Percentiles rank a stretch among this genome's conserved stretches.
These are phyloP conservation scores for Paramecium sexaurelia DNA, from an alignment of 73 alveolate genomes.

Conservation along the genomic window DNA sequence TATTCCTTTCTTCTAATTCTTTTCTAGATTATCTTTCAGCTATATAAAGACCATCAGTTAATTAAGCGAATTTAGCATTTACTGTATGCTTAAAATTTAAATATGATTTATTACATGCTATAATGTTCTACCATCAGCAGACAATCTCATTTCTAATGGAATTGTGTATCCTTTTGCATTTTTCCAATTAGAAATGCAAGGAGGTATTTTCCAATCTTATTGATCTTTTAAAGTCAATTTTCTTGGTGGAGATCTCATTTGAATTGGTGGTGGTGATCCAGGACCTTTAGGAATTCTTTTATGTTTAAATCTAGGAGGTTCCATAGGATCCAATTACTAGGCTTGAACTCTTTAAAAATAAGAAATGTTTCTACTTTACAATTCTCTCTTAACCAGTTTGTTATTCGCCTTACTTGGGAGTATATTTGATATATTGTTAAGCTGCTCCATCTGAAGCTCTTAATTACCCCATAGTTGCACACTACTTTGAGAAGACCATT, in stretches of 20 bases:
- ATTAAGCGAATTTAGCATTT: constrained; percentile 90
- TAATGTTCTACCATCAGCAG: constrained; percentile 98
- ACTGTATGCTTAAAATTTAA: constrained; percentile 70
- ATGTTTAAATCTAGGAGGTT: constrained; percentile 83
- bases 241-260: constrained; percentile 91
- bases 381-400: constrained; percentile 11
- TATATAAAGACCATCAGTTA: constrained; percentile 84
- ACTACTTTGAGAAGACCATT: not conserved
- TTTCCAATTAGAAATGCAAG: constrained; percentile 99
- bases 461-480: constrained; percentile 44
- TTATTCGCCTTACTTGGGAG: not conserved
- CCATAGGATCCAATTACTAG: constrained; percentile 82
- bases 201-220: constrained; percentile 98
- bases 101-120: constrained; percentile 46
- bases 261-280: constrained; percentile 82
- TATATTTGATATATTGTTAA: constrained; percentile 9
- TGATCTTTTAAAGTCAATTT: constrained; percentile 94
- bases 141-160: constrained; percentile 98
- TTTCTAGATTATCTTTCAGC: constrained; percentile 94
- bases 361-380: constrained; percentile 13
- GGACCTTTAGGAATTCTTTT: constrained; percentile 86
- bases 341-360: constrained; percentile 72
- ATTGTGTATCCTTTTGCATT: constrained; percentile 99
- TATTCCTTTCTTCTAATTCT: constrained; percentile 93
- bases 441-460: constrained; percentile 52